Conservation (phyloP, 116 monocot genomes). For the Iris pallida region DNA sequence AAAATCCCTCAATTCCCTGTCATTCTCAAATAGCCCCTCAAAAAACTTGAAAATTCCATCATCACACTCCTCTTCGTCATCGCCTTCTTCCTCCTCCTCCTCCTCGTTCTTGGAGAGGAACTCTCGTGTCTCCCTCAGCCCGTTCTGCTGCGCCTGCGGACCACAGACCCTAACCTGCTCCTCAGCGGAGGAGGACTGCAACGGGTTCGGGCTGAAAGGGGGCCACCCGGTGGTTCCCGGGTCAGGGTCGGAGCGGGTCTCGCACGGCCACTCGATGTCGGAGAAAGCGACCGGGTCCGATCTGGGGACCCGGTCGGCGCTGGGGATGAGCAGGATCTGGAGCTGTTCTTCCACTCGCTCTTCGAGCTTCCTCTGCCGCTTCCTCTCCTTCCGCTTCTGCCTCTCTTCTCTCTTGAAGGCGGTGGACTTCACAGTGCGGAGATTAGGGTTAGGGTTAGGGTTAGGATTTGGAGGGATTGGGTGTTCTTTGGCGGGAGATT, state of each 20-base stretch:
- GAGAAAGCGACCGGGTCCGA: not conserved
- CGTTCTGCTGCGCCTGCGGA: slow-evolving; percentile 1
- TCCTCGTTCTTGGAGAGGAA: slow-evolving; percentile 7
- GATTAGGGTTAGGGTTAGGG: not conserved
- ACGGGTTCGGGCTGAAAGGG: not conserved
- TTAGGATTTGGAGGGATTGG: too few relatives aligned
- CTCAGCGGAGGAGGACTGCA: not conserved
- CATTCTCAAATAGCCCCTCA: slow-evolving; percentile 17
- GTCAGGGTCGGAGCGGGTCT: not conserved
- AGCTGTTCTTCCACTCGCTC: not conserved
- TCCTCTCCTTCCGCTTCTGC: slow-evolving; percentile 7
- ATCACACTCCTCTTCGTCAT: not conserved
- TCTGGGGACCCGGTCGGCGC: not conserved
- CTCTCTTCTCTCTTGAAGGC: slow-evolving; percentile 7
- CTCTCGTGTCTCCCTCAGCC: slow-evolving; percentile 1
- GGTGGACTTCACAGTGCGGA: not conserved
- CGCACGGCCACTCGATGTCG: slow-evolving; percentile 3
- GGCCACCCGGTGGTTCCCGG: not conserved
- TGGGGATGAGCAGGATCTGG: not conserved
- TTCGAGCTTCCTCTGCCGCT: slow-evolving; percentile 2
- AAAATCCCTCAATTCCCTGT: slow-evolving; percentile 13
- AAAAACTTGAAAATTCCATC: slow-evolving; percentile 8
- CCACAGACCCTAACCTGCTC: not conserved
- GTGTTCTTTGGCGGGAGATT: too few relatives aligned
- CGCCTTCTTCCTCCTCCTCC: slow-evolving; percentile 4